These are phyloP conservation scores for Apiospora aurea DNA, from an alignment of 2,329 filamentous ascomycete species.

Conservation along the genomic window DNA sequence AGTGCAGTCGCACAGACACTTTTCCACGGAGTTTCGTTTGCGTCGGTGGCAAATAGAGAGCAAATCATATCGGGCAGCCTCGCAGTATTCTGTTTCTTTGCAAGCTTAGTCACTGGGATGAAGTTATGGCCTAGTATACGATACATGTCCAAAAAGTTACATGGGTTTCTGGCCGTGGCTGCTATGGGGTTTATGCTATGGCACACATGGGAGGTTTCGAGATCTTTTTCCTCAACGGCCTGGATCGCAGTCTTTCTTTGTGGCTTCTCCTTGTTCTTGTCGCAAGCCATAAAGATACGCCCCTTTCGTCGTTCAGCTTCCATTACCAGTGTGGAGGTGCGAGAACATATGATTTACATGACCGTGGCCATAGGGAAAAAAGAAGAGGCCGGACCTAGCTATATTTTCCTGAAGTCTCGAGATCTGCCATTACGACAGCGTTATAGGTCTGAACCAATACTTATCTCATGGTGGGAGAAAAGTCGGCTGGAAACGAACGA, in stretches of 20 bases:
- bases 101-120: background rate
- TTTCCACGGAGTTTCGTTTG: background rate
- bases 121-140: constrained; percentile 6
- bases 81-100: background rate
- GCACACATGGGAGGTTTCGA: background rate
- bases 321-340: background rate
- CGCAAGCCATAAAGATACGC: background rate
- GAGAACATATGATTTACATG: constrained; percentile 2
- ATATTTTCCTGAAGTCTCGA: constrained; percentile 1
- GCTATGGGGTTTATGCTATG: background rate
- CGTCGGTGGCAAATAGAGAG: background rate
- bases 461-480: background rate
- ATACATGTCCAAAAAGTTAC: background rate
- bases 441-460: constrained; percentile 1
- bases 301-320: constrained; percentile 1
- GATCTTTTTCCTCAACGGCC: constrained; percentile 5
- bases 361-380: constrained; percentile 7
- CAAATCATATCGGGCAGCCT: constrained; percentile 1
- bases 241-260: background rate
- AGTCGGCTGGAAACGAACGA: constrained; percentile 3
- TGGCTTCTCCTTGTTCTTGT: constrained; percentile 5
- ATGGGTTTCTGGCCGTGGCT: constrained; percentile 13
- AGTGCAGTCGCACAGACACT: background rate
- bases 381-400: background rate
- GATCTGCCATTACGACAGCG: background rate